Evolutionary conservation across 371 early-diverging fungal genomes (phyloP).

Genomic region (Sporodiniella umbellata): DNA sequence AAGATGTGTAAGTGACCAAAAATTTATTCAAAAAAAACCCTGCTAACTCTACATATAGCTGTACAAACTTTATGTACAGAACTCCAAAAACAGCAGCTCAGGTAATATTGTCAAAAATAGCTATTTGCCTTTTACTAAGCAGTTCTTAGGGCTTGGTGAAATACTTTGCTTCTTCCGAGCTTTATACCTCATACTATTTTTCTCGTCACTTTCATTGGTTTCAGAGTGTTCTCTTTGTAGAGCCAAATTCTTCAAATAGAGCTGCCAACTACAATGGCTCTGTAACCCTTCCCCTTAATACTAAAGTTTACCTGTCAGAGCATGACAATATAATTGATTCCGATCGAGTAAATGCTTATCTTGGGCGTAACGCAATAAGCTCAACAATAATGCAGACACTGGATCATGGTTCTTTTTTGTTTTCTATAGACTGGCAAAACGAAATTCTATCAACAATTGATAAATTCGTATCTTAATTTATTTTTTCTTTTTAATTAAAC

Average conservation of each 20-base stretch:
- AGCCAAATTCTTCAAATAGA: slow-evolving; percentile 18
- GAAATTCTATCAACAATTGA: slow-evolving; percentile 30
- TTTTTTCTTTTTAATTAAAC: too few species aligned
- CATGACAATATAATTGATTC: slow-evolving; percentile 53
- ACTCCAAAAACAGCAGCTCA: slow-evolving; percentile 60
- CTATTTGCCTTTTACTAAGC: background rate
- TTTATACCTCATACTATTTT: slow-evolving; percentile 65
- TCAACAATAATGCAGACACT: slow-evolving; percentile 45
- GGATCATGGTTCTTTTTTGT: slow-evolving; percentile 55
- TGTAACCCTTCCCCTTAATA: slow-evolving; percentile 23
- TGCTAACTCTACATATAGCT: slow-evolving; percentile 15
- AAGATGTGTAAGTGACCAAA: slow-evolving; percentile 43
- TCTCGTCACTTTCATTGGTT: slow-evolving; percentile 68
- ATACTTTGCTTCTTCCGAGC: slow-evolving; percentile 66
- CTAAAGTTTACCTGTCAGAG: slow-evolving; percentile 46
- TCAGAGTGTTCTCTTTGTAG: slow-evolving; percentile 50
- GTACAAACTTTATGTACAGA: slow-evolving; percentile 68
- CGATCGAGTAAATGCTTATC: slow-evolving; percentile 38
- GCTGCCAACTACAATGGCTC: slow-evolving; percentile 13
- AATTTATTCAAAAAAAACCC: background rate
- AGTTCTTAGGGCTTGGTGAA: slow-evolving; percentile 47
- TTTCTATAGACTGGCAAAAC: slow-evolving; percentile 38
- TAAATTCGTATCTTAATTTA: slow-evolving; percentile 4
- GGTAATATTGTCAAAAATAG: slow-evolving; percentile 10
- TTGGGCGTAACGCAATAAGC: slow-evolving; percentile 41